Base-by-base conservation (phyloP, 1,139 yeast species). In the Candida sp. region DNA sequence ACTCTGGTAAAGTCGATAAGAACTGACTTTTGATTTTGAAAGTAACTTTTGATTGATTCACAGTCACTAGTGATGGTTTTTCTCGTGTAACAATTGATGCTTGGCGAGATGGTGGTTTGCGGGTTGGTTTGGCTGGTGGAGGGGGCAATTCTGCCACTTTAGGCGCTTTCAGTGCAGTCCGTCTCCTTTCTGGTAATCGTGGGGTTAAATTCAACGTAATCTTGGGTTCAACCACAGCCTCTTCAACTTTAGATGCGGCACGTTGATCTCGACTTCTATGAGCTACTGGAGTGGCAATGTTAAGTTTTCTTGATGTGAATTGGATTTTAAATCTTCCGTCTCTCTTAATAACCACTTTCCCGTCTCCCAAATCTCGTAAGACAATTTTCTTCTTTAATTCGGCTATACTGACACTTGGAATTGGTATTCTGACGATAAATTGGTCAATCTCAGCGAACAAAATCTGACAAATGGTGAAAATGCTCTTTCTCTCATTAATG, bases 381-480 rank as follows among this genome's bases (percentile, higher is more conserved):
- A 79, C 80, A 33, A 91, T 68, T 53, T 80, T 81, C 61, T 79
- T 83, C 46, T 69, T 69, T 41, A 73, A 56, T 48, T 82, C 84
- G 43, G 79, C 74, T 12, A 68, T 51, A 11, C 75, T 69, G 25
- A 73, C 67, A 53, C 70, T 66, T 3, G 97, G 97, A 15, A 83
- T 67, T 2, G 82, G 77, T 19, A 90, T 65, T 8, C 69, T 75
- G 1, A 89, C 87, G 21, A 77, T 58, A 39, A 83, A 77, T 3
- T 81, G 71, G 51, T 86, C 84, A 32, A 70, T 64, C n/a, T 89
- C 80, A 36, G 77, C 77, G 55, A 80, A 87, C 35, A 93, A 63
- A 5, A 91, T 75, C 42, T 81, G 80, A 45, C 87, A 72, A 2
- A 87, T 59, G 46, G 81, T 87, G 51, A 87, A 82, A 12, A 93